Conservation (phyloP, 2,329 filamentous ascomycete species). For the Colletotrichum orbiculare region DNA sequence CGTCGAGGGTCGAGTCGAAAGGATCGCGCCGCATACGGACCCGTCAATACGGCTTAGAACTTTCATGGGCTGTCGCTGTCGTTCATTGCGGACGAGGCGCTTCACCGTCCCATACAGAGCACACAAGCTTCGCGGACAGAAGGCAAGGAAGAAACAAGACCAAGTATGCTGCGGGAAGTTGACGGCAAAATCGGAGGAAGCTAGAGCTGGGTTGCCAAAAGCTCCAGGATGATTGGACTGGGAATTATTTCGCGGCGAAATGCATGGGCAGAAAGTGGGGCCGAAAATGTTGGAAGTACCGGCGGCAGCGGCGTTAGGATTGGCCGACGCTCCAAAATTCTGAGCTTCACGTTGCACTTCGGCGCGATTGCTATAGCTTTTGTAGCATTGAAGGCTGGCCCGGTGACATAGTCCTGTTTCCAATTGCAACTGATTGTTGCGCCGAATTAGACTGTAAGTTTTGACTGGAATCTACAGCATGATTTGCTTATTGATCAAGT, state of each 20-base stretch:
- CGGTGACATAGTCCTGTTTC: not conserved
- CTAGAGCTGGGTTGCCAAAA: constrained; percentile 28
- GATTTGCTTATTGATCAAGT: not conserved
- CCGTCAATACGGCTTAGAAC: constrained; percentile 68
- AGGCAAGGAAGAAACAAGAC: not conserved
- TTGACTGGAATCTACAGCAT: not conserved
- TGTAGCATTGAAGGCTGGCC: not conserved
- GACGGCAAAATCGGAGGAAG: constrained; percentile 10
- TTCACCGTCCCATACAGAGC: constrained; percentile 33
- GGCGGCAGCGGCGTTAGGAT: constrained; percentile 35
- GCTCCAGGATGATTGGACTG: constrained; percentile 27
- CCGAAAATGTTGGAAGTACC: not conserved
- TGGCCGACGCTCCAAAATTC: constrained; percentile 38
- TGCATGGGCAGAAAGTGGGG: constrained; percentile 26
- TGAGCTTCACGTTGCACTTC: constrained; percentile 13
- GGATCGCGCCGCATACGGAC: constrained; percentile 68
- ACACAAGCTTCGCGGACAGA: constrained; percentile 2
- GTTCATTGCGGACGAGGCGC: constrained; percentile 51
- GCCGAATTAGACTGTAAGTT: constrained; percentile 1
- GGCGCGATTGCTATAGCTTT: not conserved
- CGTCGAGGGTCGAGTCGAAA: constrained; percentile 56
- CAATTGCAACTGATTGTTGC: not conserved
- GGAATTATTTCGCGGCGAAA: constrained; percentile 34
- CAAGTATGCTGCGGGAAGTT: not conserved
- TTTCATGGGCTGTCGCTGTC: constrained; percentile 66